These are phyloP conservation scores for Mycena sanguinolenta DNA, from an alignment of 768 basidiomycete genomes.

Conservation along the genomic window DNA sequence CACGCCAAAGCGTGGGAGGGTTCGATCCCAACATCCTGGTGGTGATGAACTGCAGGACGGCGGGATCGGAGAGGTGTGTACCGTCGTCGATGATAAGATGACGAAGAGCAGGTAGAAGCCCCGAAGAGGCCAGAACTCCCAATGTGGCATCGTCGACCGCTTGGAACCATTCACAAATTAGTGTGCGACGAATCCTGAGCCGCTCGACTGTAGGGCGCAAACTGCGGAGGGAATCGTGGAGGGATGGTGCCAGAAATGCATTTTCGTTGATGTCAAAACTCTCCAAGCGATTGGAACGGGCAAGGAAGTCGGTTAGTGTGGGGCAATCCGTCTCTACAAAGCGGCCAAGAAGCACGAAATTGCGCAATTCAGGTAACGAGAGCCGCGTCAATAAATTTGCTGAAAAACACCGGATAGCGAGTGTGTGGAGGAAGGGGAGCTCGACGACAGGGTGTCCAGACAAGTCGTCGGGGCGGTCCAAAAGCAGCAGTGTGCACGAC, in stretches of 20 bases:
- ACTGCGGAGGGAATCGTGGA: no score
- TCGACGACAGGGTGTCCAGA: neutral
- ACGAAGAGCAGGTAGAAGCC: neutral
- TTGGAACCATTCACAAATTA: neutral
- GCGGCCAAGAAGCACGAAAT: neutral
- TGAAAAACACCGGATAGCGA: neutral
- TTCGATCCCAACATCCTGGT: neutral
- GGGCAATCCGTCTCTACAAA: neutral
- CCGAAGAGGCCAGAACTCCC: neutral
- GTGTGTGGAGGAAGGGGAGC: neutral
- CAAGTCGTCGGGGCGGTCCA: neutral
- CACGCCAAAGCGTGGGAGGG: neutral
- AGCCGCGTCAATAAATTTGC: neutral
- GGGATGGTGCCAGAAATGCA: neutral
- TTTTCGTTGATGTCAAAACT: neutral
- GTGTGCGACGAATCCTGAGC: neutral
- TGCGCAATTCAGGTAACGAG: neutral
- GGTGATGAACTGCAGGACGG: constrained; percentile 1
- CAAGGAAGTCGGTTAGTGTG: neutral
- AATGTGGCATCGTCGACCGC: constrained; percentile 4
- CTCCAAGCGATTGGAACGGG: neutral
- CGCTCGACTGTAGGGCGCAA: no score
- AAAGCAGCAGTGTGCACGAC: neutral
- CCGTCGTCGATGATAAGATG: neutral
- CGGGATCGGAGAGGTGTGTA: neutral